Conservation (phyloP, 2,329 filamentous ascomycete species). For the Talaromyces sp. region DNA sequence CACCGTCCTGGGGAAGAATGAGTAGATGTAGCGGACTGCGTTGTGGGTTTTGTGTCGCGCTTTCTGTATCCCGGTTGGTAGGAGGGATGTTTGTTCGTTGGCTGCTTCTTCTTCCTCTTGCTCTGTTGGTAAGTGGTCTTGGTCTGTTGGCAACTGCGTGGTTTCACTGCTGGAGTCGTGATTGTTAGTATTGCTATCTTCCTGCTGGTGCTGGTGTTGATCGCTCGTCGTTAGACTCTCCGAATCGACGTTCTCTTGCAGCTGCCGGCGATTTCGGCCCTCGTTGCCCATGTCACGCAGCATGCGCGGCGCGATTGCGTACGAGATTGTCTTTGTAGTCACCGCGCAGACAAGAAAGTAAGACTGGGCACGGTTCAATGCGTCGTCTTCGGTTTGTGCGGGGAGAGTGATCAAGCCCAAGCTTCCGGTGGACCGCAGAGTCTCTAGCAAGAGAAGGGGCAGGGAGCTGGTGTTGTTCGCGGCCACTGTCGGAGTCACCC, state of each 20-base stretch:
- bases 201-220: background rate
- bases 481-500: conserved; percentile 49
- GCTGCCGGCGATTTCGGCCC: conserved; percentile 14
- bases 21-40: conserved; percentile 21
- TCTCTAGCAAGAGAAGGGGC: conserved; percentile 48
- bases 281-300: conserved; percentile 39
- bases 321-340: conserved; percentile 58
- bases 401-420: conserved; percentile 44
- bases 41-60: conserved; percentile 18
- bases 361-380: conserved; percentile 56
- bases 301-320: conserved; percentile 57
- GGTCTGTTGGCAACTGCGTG: background rate
- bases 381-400: conserved; percentile 39
- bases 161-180: background rate
- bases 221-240: background rate
- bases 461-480: conserved; percentile 56
- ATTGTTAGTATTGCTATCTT: background rate
- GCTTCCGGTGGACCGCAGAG: conserved; percentile 53
- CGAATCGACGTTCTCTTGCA: conserved; percentile 7
- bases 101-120: conserved; percentile 20
- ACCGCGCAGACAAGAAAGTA: conserved; percentile 64
- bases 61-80: conserved; percentile 33
- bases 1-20: conserved; percentile 27
- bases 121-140: conserved; percentile 9
- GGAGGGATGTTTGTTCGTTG: conserved; percentile 48